Evolutionary conservation across 2,329 filamentous ascomycete genomes (phyloP).

Genomic region (Sarocladiaceae sp.): DNA sequence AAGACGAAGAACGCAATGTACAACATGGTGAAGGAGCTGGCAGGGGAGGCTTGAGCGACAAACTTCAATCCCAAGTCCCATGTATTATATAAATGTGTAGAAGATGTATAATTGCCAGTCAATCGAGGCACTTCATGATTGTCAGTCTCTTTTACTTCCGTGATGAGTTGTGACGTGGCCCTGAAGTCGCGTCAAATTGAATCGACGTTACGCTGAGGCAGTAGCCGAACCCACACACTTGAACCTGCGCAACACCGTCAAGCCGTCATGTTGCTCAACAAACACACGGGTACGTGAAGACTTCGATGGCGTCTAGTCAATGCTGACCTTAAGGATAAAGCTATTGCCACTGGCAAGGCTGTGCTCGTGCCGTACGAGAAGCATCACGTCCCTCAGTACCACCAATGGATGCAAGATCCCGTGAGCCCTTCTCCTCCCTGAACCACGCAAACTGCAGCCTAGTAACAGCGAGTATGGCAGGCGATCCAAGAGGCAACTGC

Average conservation of each 20-base stretch:
- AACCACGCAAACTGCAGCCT: background rate
- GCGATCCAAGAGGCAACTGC: constrained; percentile 78
- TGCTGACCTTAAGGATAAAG: constrained; percentile 33
- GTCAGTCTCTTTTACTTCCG: no score
- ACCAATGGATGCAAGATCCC: constrained; percentile 86
- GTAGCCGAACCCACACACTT: constrained; percentile 6
- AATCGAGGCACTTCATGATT: no score
- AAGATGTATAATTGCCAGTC: no score
- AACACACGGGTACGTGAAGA: constrained; percentile 32
- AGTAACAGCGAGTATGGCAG: constrained; percentile 27
- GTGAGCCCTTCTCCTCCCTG: constrained; percentile 39
- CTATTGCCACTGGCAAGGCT: constrained; percentile 56
- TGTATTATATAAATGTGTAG: no score
- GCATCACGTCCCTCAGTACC: constrained; percentile 77
- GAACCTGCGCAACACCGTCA: background rate
- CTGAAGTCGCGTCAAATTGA: no score
- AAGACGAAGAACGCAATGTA: background rate
- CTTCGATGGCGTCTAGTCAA: background rate
- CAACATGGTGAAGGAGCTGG: background rate
- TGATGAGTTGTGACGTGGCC: no score
- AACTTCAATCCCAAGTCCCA: no score
- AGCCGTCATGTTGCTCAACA: constrained; percentile 37
- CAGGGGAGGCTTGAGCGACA: no score
- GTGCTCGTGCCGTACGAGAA: constrained; percentile 79
- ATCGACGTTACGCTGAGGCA: background rate